Base-by-base conservation (phyloP, 2,329 filamentous ascomycete species). In the Pseudogymnoascus sp. region DNA sequence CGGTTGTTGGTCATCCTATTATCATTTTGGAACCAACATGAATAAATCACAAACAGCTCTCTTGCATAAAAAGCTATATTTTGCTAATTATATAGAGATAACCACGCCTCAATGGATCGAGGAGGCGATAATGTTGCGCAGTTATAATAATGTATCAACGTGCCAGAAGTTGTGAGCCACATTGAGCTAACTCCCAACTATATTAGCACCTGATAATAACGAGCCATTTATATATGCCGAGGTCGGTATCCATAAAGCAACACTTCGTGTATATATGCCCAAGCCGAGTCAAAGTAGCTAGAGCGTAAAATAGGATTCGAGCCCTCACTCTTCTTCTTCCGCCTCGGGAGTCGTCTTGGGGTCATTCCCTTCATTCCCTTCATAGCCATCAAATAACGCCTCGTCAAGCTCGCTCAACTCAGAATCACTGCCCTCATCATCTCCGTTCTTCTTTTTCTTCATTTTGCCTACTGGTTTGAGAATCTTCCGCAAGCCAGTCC, bases 401-500 rank as follows among this genome's bases (percentile, higher is more conserved):
- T 37, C 60, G 6, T 60, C 59, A 60, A 26, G 22, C 19, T 60
- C 59, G 59, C 33, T 40, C 24, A 60, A 40, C 53, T 66, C 61
- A 11, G 19, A 56, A 11, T 66, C 64, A 59, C 61, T 64, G 4
- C 66, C 65, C 24, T 67, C 66, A 8, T 8, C 63, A 22, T 56
- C 63, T 4, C 60, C 63, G 53, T 68, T 63, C 61, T 60, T 66
- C 65, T 65, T 65, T 43, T 67, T 67, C 62, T 69, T 72, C 60
- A 66, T 68, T 37, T 70, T 72, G 11, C 19, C 38, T 2, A 31
- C 60, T 69, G 66, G 41, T 71, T 75, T 40, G 73, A 28, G 43
- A 19, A 60, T 78, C 69, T 84, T 84, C 68, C 81, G 81, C 64
- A 76, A 79, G 6, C 83, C 84, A n/a, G 78, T 81, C 61, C 84